These are phyloP conservation scores for Psophocarpus tetragonolobus DNA, from an alignment of 306 rosid genomes.

Conservation along the genomic window DNA sequence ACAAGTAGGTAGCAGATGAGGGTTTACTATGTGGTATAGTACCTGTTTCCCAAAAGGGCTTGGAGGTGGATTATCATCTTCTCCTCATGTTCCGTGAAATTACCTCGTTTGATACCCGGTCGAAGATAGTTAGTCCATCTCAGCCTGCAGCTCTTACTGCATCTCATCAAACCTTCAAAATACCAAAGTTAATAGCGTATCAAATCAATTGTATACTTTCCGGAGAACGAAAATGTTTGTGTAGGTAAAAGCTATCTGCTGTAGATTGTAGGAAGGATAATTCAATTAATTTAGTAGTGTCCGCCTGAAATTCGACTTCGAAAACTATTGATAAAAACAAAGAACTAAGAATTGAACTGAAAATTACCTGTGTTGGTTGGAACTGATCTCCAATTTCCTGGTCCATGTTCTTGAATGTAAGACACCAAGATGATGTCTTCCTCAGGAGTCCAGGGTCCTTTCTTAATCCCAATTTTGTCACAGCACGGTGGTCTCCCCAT, in stretches of 20 bases:
- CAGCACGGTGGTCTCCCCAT: slow-evolving; percentile 97
- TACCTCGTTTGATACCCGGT: slow-evolving; percentile 87
- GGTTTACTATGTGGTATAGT: no score
- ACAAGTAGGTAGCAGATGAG: neutral
- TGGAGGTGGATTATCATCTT: slow-evolving; percentile 89
- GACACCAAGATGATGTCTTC: slow-evolving; percentile 92
- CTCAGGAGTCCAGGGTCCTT: slow-evolving; percentile 99
- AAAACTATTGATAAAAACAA: no score
- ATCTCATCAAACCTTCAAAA: slow-evolving; percentile 74
- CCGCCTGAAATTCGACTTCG: no score
- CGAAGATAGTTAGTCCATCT: slow-evolving; percentile 96
- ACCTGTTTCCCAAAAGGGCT: slow-evolving; percentile 92
- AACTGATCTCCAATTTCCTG: slow-evolving; percentile 96
- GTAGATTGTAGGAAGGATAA: no score
- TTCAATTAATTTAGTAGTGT: no score
- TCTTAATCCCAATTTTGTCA: slow-evolving; percentile 78
- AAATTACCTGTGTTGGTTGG: slow-evolving; percentile 74
- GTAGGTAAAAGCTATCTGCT: neutral
- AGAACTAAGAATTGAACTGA: neutral
- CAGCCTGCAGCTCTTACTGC: slow-evolving; percentile 95
- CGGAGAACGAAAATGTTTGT: neutral
- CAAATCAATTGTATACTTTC: neutral
- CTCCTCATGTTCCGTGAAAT: slow-evolving; percentile 82
- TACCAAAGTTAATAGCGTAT: neutral
- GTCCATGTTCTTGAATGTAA: slow-evolving; percentile 89